phyloP scores from a whole-genome alignment of 306 rosid genomes.

The Ammopiptanthus mongolicus region DNA sequence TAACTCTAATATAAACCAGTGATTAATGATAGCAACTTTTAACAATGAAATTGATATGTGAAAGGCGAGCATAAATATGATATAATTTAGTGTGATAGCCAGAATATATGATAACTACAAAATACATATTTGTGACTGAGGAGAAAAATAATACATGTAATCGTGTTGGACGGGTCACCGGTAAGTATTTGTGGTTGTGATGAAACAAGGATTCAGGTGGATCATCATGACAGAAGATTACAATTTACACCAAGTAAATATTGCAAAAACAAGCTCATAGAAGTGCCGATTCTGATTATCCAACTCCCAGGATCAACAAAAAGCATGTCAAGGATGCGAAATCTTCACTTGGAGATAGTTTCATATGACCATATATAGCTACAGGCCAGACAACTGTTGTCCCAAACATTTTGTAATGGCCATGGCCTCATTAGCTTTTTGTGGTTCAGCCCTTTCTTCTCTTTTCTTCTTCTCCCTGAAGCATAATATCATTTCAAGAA shows the following conservation, averaged over 20 bases:
- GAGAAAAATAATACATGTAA: background rate
- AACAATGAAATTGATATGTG: background rate
- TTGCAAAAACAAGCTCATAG: slow-evolving; percentile 16
- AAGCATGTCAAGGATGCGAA: slow-evolving; percentile 18
- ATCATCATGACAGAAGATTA: slow-evolving; percentile 14
- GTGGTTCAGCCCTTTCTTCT: slow-evolving; percentile 66
- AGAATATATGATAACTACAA: background rate
- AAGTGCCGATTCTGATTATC: slow-evolving; percentile 25
- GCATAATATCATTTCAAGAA: slow-evolving; percentile 16
- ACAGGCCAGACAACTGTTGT: slow-evolving; percentile 38
- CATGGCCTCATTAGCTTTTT: slow-evolving; percentile 68
- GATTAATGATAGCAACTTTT: background rate
- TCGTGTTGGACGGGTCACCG: background rate
- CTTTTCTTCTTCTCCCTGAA: slow-evolving; percentile 92
- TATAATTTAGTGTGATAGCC: background rate
- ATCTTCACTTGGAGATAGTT: slow-evolving; percentile 19
- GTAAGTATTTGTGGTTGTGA: slow-evolving; percentile 16
- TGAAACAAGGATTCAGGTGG: background rate
- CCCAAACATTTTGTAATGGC: slow-evolving; percentile 68
- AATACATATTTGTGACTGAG: slow-evolving; percentile 17
- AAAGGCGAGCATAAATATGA: background rate
- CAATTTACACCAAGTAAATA: slow-evolving; percentile 10
- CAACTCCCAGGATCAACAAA: slow-evolving; percentile 30
- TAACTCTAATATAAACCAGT: background rate
- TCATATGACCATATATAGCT: slow-evolving; percentile 6